These are phyloP conservation scores for Phaffia tasmanica DNA, from an alignment of 768 basidiomycete species.

Conservation along the genomic window DNA sequence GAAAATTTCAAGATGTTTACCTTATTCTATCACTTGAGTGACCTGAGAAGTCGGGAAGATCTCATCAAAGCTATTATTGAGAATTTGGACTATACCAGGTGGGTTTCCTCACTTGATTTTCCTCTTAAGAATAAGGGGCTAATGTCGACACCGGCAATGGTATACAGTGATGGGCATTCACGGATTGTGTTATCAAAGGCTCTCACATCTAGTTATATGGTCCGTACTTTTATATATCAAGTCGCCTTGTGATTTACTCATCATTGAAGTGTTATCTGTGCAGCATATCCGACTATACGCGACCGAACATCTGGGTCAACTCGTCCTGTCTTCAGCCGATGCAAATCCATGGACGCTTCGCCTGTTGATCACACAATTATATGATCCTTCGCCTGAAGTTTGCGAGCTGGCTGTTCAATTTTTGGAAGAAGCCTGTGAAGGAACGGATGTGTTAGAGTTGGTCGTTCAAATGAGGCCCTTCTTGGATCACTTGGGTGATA, in stretches of 20 bases:
- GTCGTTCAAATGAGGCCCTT: conserved; percentile 92
- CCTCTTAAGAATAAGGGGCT: not conserved
- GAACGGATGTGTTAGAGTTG: conserved; percentile 66
- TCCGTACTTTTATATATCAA: conserved; percentile 32
- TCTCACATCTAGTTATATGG: conserved; percentile 83
- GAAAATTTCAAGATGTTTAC: conserved; percentile 90
- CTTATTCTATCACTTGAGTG: conserved; percentile 87
- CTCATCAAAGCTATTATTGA: conserved; percentile 82
- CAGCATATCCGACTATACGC: conserved; percentile 82
- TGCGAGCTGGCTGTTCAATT: conserved; percentile 80
- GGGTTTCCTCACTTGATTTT: conserved; percentile 31
- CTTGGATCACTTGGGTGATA: conserved; percentile 86
- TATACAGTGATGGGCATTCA: conserved; percentile 74
- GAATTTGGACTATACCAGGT: conserved; percentile 84
- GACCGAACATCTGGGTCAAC: conserved; percentile 69
- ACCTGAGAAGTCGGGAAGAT: conserved; percentile 80
- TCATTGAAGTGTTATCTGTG: not conserved
- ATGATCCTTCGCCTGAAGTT: conserved; percentile 82
- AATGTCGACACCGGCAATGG: conserved; percentile 12
- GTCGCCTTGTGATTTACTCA: not conserved
- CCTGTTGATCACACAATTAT: conserved; percentile 85
- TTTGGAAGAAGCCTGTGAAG: conserved; percentile 80
- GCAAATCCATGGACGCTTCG: conserved; percentile 80
- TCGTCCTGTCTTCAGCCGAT: conserved; percentile 54
- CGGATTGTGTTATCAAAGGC: conserved; percentile 89